These are phyloP conservation scores for Paramyrothecium roridum DNA, from an alignment of 2,329 filamentous ascomycete genomes.

Conservation along the genomic window DNA sequence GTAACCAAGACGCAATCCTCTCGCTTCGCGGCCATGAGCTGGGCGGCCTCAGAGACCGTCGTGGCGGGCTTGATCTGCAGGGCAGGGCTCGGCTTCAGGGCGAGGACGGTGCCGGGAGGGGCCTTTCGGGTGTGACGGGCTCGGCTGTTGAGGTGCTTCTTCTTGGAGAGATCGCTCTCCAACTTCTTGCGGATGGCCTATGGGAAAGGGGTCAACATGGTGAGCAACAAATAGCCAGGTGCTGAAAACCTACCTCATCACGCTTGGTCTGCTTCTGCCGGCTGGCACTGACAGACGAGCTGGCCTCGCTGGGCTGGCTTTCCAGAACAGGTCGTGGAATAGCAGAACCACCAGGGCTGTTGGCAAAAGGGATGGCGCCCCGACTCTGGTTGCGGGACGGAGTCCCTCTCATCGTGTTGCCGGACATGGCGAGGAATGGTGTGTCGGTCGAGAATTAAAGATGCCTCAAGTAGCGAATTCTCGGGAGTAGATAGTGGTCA, in stretches of 20 bases:
- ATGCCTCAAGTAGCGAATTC: not conserved
- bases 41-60: conserved; percentile 91
- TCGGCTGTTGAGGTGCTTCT: conserved; percentile 77
- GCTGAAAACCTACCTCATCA: conserved; percentile 77
- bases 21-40: conserved; percentile 97
- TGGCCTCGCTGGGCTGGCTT: conserved; percentile 53
- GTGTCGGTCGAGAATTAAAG: conserved; percentile 9
- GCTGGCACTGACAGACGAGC: conserved; percentile 82
- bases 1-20: conserved; percentile 98
- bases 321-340: conserved; percentile 75
- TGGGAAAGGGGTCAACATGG: conserved; percentile 14
- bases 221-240: not conserved
- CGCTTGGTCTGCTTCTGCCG: conserved; percentile 95
- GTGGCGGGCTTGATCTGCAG: conserved; percentile 96
- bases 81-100: conserved; percentile 90
- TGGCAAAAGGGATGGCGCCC: conserved; percentile 56
- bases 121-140: conserved; percentile 87
- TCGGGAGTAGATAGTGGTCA: not conserved
- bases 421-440: conserved; percentile 42
- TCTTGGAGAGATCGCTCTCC: conserved; percentile 96
- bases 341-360: conserved; percentile 59
- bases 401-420: conserved; percentile 66
- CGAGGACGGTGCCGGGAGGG: conserved; percentile 91
- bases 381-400: conserved; percentile 60
- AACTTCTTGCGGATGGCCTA: conserved; percentile 96